These are phyloP conservation scores for Coleophoma cylindrospora DNA, from an alignment of 2,329 filamentous ascomycete genomes.

Conservation along the genomic window DNA sequence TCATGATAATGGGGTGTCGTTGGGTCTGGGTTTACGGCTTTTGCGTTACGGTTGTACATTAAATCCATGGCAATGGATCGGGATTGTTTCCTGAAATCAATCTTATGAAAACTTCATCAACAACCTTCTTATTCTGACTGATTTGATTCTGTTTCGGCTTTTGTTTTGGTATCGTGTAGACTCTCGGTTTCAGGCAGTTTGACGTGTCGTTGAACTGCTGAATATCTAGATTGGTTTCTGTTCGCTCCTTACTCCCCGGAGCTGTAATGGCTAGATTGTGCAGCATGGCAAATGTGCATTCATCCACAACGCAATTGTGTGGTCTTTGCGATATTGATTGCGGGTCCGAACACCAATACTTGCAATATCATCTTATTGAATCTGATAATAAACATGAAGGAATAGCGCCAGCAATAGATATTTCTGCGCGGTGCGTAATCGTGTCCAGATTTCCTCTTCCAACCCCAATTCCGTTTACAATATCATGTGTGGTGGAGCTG, in stretches of 20 bases:
- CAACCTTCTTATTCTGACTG: slow-evolving; percentile 1
- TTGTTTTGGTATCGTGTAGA: too few species aligned
- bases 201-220: too few species aligned
- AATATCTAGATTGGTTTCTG: neutral
- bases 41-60: slow-evolving; percentile 66
- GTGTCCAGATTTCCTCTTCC: neutral
- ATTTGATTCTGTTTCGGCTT: too few species aligned
- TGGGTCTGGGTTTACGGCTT: slow-evolving; percentile 73
- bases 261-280: neutral
- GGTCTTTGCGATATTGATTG: too few species aligned
- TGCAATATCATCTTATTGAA: too few species aligned
- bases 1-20: slow-evolving; percentile 68
- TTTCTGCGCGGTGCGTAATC: neutral
- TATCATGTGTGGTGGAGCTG: slow-evolving; percentile 23
- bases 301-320: too few species aligned
- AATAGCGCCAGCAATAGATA: neutral
- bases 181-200: too few species aligned
- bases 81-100: slow-evolving; percentile 27
- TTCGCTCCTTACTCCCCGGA: neutral
- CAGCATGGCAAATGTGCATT: too few species aligned
- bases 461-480: slow-evolving; percentile 8
- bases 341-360: too few species aligned
- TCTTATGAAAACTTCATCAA: slow-evolving; percentile 24
- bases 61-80: slow-evolving; percentile 53
- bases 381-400: too few species aligned